Evolutionary conservation across 441 rosid species (phyloP), one percentile per base, ranked within the genome.

Genomic region (Mallotus repandus): DNA sequence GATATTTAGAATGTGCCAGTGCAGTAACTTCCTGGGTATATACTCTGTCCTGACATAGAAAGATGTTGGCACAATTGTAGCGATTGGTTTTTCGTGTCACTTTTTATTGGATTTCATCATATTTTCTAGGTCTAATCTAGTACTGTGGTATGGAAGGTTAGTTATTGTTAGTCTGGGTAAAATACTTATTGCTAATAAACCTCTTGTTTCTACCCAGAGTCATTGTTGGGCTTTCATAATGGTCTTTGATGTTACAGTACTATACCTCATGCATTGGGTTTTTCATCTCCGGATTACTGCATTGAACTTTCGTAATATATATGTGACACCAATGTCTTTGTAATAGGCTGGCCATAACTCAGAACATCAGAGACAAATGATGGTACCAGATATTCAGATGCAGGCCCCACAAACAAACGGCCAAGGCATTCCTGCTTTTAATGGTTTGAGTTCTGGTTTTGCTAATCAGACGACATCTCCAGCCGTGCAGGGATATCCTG

Each of bases 401-500:
- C 97, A 93, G 86, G 88, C 81, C 71, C 77, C 92, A 68, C 97
- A 90, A 77, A 93, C 93, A 70, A 89, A 70, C 72, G 78, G 82
- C 78, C 97, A 83, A 74, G 97, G 89, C 74, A 78, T 84, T 76
- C 86, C 96, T 66, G 86, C 90, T 73, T 89, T 88, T 76, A 88
- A 83, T 81, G 90, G 90, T 54, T 53, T 90, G 83, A 90, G 86
- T 81, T 80, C 94, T 77, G 84, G 84, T 48, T 89, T 88, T 77
- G 81, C 96, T 69, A 92, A 87, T 83, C 97, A 86, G 86, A 83
- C 94, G 25, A 80, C 84, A 46, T 52, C 97, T 69, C 78, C 91
- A 66, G 83, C 97, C 73, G 87, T 79, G 79, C 97, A 90, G 87
- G 74, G 90, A 15, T 90, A 85, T 81, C 81, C 89, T 63, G 88